Conservation (phyloP, 441 rosid species). For the Aleurites moluccanus region DNA sequence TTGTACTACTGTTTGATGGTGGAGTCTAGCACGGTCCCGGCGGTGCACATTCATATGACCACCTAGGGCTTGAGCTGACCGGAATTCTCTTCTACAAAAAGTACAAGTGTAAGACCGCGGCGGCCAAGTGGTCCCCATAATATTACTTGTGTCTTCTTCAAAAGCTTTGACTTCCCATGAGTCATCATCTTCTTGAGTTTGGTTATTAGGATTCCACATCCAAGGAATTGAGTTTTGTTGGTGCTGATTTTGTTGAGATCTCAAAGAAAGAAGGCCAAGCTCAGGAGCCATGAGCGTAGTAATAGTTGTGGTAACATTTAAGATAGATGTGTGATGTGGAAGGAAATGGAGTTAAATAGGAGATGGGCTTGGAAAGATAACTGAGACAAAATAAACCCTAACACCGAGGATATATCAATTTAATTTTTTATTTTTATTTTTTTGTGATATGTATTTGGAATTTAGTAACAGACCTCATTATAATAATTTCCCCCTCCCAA, state of each 20-base stretch:
- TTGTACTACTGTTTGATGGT: constrained; percentile 32
- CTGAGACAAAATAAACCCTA: constrained; percentile 39
- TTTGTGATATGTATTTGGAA: constrained; percentile 36
- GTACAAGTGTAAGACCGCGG: constrained; percentile 91
- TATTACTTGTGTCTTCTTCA: constrained; percentile 68
- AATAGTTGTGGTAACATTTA: constrained; percentile 26
- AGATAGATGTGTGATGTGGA: constrained; percentile 29
- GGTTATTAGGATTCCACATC: constrained; percentile 73
- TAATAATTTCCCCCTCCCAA: constrained; percentile 23
- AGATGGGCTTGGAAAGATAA: constrained; percentile 24
- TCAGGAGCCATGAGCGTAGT: constrained; percentile 42
- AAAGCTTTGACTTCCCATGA: constrained; percentile 96
- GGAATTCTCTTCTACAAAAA: constrained; percentile 87
- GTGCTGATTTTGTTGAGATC: constrained; percentile 34
- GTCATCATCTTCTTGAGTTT: constrained; percentile 54
- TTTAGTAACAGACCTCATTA: constrained; percentile 25
- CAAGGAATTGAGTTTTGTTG: constrained; percentile 29
- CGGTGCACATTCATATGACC: constrained; percentile 99
- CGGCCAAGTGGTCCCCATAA: constrained; percentile 92
- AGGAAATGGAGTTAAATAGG: constrained; percentile 33
- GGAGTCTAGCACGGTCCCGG: constrained; percentile 81
- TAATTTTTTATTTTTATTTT: background rate
- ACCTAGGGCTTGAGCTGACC: constrained; percentile 95
- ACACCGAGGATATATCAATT: constrained; percentile 34
- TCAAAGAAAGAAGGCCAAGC: constrained; percentile 43